These are phyloP conservation scores for Edaphochlamys debaryana DNA, from an alignment of 139 green algal species.

Conservation along the genomic window DNA sequence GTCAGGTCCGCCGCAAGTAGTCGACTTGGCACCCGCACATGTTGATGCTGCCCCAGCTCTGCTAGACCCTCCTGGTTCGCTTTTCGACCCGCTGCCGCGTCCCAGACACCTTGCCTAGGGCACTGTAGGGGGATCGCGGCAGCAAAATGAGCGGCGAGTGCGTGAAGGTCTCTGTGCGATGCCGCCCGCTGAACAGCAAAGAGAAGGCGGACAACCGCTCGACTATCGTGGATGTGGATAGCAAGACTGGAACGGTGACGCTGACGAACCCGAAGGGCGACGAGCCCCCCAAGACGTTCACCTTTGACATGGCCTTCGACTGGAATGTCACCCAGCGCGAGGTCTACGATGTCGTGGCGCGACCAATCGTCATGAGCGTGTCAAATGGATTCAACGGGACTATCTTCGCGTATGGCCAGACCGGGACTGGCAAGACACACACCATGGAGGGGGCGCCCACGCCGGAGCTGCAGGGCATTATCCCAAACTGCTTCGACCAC, in stretches of 20 bases:
- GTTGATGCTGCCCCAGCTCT: too few species aligned
- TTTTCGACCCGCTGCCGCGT: too few species aligned
- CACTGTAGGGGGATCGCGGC: too few species aligned
- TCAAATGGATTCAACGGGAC: constrained; percentile 92
- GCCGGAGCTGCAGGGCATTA: constrained; percentile 79
- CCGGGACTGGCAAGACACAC: constrained; percentile 78
- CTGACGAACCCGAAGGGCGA: constrained; percentile 70
- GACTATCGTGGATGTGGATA: constrained; percentile 78
- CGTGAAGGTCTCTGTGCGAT: constrained; percentile 83
- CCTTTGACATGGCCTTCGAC: constrained; percentile 89
- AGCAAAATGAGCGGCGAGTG: constrained; percentile 54
- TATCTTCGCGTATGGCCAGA: constrained; percentile 87
- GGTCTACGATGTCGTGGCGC: constrained; percentile 77
- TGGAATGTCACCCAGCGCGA: constrained; percentile 67
- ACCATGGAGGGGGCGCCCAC: constrained; percentile 79
- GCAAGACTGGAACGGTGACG: constrained; percentile 57
- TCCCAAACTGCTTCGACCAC: constrained; percentile 82
- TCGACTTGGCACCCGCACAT: too few species aligned
- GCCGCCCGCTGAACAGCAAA: constrained; percentile 79
- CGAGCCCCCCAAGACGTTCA: constrained; percentile 64
- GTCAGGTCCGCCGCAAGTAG: too few species aligned
- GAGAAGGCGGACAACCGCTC: constrained; percentile 73
- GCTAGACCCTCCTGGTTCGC: too few species aligned
- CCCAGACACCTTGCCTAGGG: too few species aligned
- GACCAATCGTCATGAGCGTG: constrained; percentile 79